Percentiles rank a stretch among this genome's conserved stretches.
phyloP scores from a whole-genome alignment of 2,329 filamentous ascomycete genomes.

The Ilyonectria mors-panacis region DNA sequence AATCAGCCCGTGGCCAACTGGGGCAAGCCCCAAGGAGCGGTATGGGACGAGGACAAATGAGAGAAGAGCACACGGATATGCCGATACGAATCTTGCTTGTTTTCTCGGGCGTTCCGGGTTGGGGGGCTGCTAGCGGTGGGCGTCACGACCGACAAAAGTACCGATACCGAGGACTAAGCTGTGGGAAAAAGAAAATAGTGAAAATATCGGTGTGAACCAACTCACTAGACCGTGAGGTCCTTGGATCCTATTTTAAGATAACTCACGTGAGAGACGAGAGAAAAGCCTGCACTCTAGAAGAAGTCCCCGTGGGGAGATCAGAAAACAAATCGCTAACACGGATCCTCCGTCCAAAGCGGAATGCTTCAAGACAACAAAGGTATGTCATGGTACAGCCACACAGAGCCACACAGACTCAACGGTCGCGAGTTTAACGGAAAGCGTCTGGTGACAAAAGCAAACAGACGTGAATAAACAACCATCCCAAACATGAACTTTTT shows the following conservation, averaged over 20 bases:
- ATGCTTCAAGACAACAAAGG: constrained; percentile 16
- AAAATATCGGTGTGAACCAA: not conserved
- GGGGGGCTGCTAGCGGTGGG: not conserved
- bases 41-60: not conserved
- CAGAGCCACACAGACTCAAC: constrained; percentile 9
- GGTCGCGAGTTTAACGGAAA: not conserved
- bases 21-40: not conserved
- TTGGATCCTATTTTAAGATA: not conserved
- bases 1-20: not conserved
- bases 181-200: not conserved
- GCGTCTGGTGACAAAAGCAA: constrained; percentile 5
- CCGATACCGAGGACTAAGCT: not conserved
- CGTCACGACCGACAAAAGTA: not conserved
- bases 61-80: not conserved
- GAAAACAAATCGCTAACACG: constrained; percentile 10
- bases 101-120: not conserved
- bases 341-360: constrained; percentile 19
- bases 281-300: constrained; percentile 1
- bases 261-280: not conserved
- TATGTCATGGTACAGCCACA: constrained; percentile 16
- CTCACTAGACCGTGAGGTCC: constrained; percentile 10
- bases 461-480: constrained; percentile 15
- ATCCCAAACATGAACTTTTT: constrained; percentile 48
- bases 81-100: not conserved
- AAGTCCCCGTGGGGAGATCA: not conserved